Evolutionary conservation across 108 stramenopile genomes (phyloP).

Genomic region (Aurantiochytrium sp.): DNA sequence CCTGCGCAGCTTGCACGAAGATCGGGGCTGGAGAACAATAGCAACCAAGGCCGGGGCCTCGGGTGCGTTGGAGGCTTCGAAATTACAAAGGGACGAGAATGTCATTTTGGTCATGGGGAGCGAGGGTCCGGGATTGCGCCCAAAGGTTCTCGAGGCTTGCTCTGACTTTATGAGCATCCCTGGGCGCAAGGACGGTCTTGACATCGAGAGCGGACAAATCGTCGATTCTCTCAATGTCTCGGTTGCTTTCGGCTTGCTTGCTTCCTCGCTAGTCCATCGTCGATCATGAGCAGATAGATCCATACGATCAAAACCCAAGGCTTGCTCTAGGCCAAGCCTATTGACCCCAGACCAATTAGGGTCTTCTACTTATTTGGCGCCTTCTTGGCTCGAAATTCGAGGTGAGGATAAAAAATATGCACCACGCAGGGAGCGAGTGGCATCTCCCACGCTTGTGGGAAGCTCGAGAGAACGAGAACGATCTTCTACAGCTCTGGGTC

Average conservation of each 20-base stretch:
- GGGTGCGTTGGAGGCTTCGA: background rate
- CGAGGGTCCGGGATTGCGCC: background rate
- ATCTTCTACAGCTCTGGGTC: no score
- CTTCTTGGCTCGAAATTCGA: no score
- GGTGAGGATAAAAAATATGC: no score
- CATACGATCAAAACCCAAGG: no score
- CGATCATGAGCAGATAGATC: background rate
- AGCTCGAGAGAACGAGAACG: no score
- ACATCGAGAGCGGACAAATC: background rate
- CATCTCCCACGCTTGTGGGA: no score
- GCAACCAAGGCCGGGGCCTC: background rate
- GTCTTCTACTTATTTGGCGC: no score
- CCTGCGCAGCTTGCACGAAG: background rate
- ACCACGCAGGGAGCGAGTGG: no score
- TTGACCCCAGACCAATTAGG: no score
- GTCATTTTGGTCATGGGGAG: background rate
- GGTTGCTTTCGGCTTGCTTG: background rate
- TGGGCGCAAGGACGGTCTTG: background rate
- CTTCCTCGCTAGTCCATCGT: background rate
- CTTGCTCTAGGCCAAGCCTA: no score
- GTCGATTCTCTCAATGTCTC: background rate
- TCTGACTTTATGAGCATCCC: background rate
- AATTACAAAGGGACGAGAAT: background rate
- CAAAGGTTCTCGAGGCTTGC: background rate
- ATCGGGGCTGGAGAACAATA: background rate